These are phyloP conservation scores for Skeletonema grethae DNA, from an alignment of 108 stramenopile genomes.

Conservation along the genomic window DNA sequence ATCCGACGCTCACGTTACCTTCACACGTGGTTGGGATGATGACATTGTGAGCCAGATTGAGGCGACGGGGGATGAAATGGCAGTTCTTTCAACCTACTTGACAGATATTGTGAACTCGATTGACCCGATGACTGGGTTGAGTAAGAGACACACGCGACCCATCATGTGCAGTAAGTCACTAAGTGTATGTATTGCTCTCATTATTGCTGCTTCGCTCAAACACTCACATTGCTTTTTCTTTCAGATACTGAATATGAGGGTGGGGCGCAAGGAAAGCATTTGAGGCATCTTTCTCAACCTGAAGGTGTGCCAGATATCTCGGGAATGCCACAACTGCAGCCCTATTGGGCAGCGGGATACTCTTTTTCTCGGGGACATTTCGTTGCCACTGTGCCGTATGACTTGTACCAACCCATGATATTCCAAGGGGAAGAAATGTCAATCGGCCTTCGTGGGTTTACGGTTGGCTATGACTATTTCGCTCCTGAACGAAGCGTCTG, in stretches of 20 bases:
- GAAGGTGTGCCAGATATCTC: constrained; percentile 41
- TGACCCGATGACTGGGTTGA: constrained; percentile 41
- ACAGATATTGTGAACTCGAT: constrained; percentile 55
- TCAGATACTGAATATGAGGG: constrained; percentile 59
- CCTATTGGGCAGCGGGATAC: constrained; percentile 89
- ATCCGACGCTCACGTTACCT: constrained; percentile 80
- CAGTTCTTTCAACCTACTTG: constrained; percentile 64
- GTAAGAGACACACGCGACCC: constrained; percentile 51
- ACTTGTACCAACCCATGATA: constrained; percentile 61
- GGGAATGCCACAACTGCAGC: constrained; percentile 62
- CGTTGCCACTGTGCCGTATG: constrained; percentile 55
- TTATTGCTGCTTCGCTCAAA: too few species aligned
- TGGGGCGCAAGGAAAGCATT: constrained; percentile 38
- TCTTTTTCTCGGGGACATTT: constrained; percentile 61
- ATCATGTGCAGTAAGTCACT: constrained; percentile 56
- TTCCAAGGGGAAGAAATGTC: constrained; percentile 73
- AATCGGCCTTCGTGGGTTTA: constrained; percentile 58
- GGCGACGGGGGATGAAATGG: constrained; percentile 67
- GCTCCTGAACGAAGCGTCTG: constrained; percentile 57
- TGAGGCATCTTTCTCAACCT: constrained; percentile 62
- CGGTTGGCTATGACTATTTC: constrained; percentile 65
- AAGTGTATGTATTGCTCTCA: too few species aligned
- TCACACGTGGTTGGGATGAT: constrained; percentile 72
- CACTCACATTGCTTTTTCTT: too few species aligned
- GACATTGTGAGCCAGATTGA: constrained; percentile 59